These are phyloP conservation scores for Domatiomyces catenatus DNA, from an alignment of 2,329 filamentous ascomycete species.

Conservation along the genomic window DNA sequence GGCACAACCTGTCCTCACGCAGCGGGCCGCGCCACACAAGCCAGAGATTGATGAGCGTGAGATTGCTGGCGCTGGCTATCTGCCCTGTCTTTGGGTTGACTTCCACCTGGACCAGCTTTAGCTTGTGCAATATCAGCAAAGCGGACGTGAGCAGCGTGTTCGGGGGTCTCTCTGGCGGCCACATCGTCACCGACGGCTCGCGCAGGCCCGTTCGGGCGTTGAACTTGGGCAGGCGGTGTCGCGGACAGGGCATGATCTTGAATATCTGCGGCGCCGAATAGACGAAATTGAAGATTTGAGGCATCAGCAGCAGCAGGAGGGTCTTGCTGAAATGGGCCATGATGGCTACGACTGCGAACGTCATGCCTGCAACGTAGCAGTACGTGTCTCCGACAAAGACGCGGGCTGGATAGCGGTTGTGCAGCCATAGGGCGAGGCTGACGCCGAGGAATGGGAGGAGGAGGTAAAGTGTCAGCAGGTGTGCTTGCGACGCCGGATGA, in stretches of 20 bases:
- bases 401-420: conserved; percentile 91
- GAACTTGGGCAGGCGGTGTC: conserved; percentile 80
- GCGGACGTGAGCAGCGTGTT: conserved; percentile 44
- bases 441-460: conserved; percentile 89
- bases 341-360: conserved; percentile 93
- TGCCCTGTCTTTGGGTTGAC: conserved; percentile 39
- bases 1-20: conserved; percentile 67
- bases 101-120: conserved; percentile 54
- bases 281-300: conserved; percentile 91
- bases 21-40: conserved; percentile 86
- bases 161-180: conserved; percentile 52
- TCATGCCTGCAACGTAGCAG: conserved; percentile 98
- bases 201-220: conserved; percentile 71
- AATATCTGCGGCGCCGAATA: conserved; percentile 91
- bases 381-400: conserved; percentile 98
- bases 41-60: conserved; percentile 93
- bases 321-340: conserved; percentile 98
- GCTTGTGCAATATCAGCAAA: conserved; percentile 51
- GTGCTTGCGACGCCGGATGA: conserved; percentile 87
- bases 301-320: conserved; percentile 72
- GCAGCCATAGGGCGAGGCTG: conserved; percentile 65
- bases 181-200: conserved; percentile 72
- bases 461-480: conserved; percentile 90
- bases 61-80: conserved; percentile 69
- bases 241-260: conserved; percentile 74